These are phyloP conservation scores for Sarocladiaceae sp. DNA, from an alignment of 2,329 filamentous ascomycete genomes.

Conservation along the genomic window DNA sequence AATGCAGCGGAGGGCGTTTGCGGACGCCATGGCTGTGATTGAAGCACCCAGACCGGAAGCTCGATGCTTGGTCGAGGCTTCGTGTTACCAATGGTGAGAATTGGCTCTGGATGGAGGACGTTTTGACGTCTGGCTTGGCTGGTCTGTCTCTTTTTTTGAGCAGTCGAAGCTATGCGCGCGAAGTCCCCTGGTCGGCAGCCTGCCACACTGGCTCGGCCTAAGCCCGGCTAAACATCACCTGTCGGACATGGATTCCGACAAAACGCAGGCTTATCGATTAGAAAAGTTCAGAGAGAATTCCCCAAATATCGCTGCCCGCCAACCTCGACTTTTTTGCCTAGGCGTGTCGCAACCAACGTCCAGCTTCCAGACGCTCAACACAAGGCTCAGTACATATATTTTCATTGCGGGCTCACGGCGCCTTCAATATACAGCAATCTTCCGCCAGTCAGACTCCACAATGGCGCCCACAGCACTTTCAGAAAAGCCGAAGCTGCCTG, in stretches of 20 bases:
- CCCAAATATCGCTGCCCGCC: not conserved
- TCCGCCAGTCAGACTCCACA: constrained; percentile 1
- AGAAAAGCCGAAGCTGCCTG: constrained; percentile 45
- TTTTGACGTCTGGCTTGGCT: no score
- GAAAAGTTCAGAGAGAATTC: constrained; percentile 8
- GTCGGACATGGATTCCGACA: no score
- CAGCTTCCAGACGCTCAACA: not conserved
- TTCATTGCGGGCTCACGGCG: no score
- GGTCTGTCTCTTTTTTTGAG: no score
- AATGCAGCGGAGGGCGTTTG: constrained; percentile 36
- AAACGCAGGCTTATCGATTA: constrained; percentile 8
- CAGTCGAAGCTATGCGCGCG: no score
- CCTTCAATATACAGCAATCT: no score
- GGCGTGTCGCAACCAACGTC: not conserved
- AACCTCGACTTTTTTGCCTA: constrained; percentile 3
- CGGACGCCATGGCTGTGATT: constrained; percentile 28
- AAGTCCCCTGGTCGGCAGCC: no score
- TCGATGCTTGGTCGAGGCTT: not conserved
- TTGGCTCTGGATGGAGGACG: not conserved
- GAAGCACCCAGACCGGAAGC: not conserved
- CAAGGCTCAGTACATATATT: not conserved
- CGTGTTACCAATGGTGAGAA: not conserved
- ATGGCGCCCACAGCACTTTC: constrained; percentile 32
- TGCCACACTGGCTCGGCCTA: no score
- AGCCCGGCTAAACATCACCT: no score